Conservation (phyloP, 768 basidiomycete species). For the Cyclocybe aegerita region DNA sequence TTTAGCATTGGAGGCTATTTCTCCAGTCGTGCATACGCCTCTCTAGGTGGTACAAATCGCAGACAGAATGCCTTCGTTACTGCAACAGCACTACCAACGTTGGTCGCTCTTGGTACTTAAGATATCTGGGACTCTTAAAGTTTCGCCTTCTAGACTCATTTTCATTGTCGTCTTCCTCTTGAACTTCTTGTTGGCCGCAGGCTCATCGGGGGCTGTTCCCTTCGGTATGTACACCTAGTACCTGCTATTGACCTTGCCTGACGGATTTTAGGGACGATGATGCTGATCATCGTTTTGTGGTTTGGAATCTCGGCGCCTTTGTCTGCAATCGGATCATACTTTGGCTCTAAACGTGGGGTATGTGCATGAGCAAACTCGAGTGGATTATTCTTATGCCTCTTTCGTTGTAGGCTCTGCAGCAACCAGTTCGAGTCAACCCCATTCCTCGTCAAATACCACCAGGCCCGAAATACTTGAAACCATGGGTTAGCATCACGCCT, state of each 20-base stretch:
- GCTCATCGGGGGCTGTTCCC: slow-evolving; percentile 94
- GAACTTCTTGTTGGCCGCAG: slow-evolving; percentile 80
- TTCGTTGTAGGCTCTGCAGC: slow-evolving; percentile 54
- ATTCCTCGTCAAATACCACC: slow-evolving; percentile 98
- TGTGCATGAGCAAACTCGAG: slow-evolving; percentile 17
- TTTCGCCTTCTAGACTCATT: slow-evolving; percentile 52
- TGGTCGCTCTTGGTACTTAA: slow-evolving; percentile 22
- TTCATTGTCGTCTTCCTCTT: slow-evolving; percentile 88
- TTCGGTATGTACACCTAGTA: slow-evolving; percentile 58
- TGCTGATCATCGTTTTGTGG: slow-evolving; percentile 84
- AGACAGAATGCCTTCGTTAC: slow-evolving; percentile 85
- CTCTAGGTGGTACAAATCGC: slow-evolving; percentile 76
- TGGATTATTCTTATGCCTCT: slow-evolving; percentile 5
- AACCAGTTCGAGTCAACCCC: slow-evolving; percentile 87
- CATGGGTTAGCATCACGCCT: slow-evolving; percentile 53
- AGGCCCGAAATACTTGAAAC: slow-evolving; percentile 76
- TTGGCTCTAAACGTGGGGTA: slow-evolving; percentile 86
- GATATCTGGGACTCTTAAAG: background rate
- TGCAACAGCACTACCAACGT: slow-evolving; percentile 88
- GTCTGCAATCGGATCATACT: slow-evolving; percentile 82
- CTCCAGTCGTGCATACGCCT: slow-evolving; percentile 78
- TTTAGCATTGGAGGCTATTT: slow-evolving; percentile 83
- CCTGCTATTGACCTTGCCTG: background rate
- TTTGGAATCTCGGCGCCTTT: slow-evolving; percentile 93
- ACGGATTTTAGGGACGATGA: slow-evolving; percentile 63